Percentiles rank a stretch among this genome's conserved stretches.
phyloP scores from a whole-genome alignment of 140 eudicot genomes.

The Bidens hawaiensis region DNA sequence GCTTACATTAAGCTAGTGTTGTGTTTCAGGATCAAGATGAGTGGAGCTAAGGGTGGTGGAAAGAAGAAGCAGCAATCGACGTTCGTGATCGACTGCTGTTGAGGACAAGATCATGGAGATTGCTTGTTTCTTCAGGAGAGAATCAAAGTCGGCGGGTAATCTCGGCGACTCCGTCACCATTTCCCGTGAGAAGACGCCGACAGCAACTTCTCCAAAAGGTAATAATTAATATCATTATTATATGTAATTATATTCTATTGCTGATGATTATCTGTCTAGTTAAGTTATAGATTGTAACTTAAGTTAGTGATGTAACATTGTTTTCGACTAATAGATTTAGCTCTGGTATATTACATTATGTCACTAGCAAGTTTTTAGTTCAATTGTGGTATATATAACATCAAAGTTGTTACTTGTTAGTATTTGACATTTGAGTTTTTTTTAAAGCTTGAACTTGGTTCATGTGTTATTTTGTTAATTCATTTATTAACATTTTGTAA shows the following conservation, averaged over 20 bases:
- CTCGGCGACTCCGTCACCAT: constrained; percentile 33
- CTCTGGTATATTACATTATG: too few relatives aligned
- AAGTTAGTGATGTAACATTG: too few relatives aligned
- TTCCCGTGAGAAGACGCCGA: constrained; percentile 44
- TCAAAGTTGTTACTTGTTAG: neutral
- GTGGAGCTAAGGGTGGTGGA: too few relatives aligned
- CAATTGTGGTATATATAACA: neutral
- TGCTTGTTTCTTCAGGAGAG: constrained; percentile 46
- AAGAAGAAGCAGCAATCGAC: constrained; percentile 44
- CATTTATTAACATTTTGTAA: too few relatives aligned
- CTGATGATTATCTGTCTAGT: too few relatives aligned
- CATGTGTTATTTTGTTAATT: too few relatives aligned
- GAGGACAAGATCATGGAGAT: neutral
- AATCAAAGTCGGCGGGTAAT: constrained; percentile 31
- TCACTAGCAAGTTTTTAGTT: neutral
- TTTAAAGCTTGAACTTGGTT: too few relatives aligned
- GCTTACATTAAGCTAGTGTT: neutral
- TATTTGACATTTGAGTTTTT: too few relatives aligned
- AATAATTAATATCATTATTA: neutral
- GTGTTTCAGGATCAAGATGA: constrained; percentile 30
- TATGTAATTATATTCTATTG: too few relatives aligned
- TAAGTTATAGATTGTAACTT: too few relatives aligned
- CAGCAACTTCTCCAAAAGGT: constrained; percentile 48
- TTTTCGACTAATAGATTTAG: too few relatives aligned
- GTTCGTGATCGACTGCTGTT: constrained; percentile 40